Evolutionary conservation across 805 yeast genomes (phyloP).

Genomic region (Cyberlindnera xylosilytica): DNA sequence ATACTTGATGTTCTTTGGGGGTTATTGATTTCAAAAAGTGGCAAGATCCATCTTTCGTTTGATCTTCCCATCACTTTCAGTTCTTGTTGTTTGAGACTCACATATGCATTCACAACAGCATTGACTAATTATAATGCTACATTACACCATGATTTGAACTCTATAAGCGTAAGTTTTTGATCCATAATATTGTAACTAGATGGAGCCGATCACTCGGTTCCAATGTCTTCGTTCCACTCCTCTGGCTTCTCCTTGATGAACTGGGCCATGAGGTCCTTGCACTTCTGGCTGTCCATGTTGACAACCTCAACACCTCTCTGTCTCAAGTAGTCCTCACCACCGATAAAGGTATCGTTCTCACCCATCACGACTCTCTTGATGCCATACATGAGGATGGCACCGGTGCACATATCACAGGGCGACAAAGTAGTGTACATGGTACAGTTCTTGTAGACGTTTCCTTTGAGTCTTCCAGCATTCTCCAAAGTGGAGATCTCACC

Average conservation of each 20-base stretch:
- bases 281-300: slow-evolving; percentile 54
- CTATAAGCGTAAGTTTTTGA: too few relatives aligned
- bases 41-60: too few relatives aligned
- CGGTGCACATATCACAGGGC: slow-evolving; percentile 95
- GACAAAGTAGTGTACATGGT: slow-evolving; percentile 88
- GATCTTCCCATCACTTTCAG: too few relatives aligned
- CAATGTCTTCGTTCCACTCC: slow-evolving; percentile 83
- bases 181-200: too few relatives aligned
- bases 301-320: slow-evolving; percentile 71
- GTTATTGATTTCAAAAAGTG: too few relatives aligned
- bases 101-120: background rate
- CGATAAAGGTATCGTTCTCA: slow-evolving; percentile 78
- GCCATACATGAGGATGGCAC: slow-evolving; percentile 88
- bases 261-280: slow-evolving; percentile 68
- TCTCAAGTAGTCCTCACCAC: slow-evolving; percentile 75
- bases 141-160: too few relatives aligned
- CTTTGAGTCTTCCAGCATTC: slow-evolving; percentile 86
- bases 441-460: slow-evolving; percentile 72
- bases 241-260: slow-evolving; percentile 77
- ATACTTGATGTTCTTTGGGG: too few relatives aligned
- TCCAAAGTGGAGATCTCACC: slow-evolving; percentile 91
- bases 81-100: background rate
- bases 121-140: background rate
- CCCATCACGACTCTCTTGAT: slow-evolving; percentile 85
- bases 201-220: slow-evolving; percentile 33